Base-by-base conservation (phyloP, 2,329 filamentous ascomycete species). In the Xylaria sp. region DNA sequence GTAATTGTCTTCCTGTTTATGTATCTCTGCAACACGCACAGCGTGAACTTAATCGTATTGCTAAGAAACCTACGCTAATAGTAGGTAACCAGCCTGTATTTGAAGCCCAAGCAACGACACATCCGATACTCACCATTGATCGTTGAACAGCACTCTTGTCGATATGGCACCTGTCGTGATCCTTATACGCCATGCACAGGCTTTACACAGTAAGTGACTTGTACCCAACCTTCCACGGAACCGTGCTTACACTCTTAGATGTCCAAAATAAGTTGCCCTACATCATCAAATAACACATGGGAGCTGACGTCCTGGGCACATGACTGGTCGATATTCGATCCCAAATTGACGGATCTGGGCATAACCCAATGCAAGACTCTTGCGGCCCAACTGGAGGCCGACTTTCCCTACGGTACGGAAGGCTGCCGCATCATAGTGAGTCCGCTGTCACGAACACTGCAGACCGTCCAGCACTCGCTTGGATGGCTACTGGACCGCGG, bases 161-260 rank as follows among this genome's bases (percentile, higher is more conserved):
- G 59, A 68, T 50, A 83, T 83, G 81, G 72, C 81, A 15, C 81
- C 81, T 6, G 76, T 77, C 5, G 73, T 83, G n/a, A 79, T 83
- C 68, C 70, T 83, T 6, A 81, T 83, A 68, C 76, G 82, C 57
- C 82, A 83, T 66, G 82, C 79, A 28, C 76, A 83, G 76, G 82
- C 81, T 46, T 48, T 77, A 58, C 81, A 83, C 59, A 83, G 82
- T 82, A 72, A 75, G 78, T 77, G 48, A 15, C 34, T 28, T 58
- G 39, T 34, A 52, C 23, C 34, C 15, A 48, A 12, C 9, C 48
- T 18, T 28, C 54, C 7, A 46, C 23, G 48, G 23, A 18, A 51
- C 9, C n/a, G 28, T 63, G 23, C 32, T 69, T 63, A 48, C 58
- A 9, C 32, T 71, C 12, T 20, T 20, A 79, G 77, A 79, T 67